Evolutionary conservation across 192 early-diverging fungal genomes (phyloP).

Genomic region (Phycomyces nitens): DNA sequence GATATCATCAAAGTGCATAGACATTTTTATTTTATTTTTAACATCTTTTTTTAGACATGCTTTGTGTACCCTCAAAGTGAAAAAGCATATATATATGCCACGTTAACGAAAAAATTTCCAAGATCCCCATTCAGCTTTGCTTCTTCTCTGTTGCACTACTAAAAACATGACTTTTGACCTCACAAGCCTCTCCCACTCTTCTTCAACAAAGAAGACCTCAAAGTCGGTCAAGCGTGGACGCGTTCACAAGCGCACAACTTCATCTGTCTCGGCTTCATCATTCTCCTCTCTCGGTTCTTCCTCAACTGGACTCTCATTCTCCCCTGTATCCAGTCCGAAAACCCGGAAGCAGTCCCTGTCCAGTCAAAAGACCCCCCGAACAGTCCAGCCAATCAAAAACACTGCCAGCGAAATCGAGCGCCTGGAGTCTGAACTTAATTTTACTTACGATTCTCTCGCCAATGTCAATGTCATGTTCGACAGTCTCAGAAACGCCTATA

Average conservation of each 20-base stretch:
- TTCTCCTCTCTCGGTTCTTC: neutral
- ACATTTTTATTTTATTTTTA: neutral
- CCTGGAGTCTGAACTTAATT: conserved; percentile 2
- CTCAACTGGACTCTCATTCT: neutral
- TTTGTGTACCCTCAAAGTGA: neutral
- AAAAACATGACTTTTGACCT: neutral
- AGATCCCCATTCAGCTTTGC: neutral
- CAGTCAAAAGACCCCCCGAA: neutral
- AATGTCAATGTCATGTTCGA: conserved; percentile 15
- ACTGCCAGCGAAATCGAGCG: neutral
- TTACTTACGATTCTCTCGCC: conserved; percentile 6
- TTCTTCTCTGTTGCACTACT: neutral
- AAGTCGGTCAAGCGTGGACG: neutral
- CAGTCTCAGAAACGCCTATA: conserved; percentile 8
- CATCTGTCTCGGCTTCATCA: neutral
- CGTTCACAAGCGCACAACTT: neutral
- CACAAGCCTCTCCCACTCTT: neutral
- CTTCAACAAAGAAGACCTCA: neutral
- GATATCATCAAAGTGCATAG: neutral
- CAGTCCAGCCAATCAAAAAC: neutral
- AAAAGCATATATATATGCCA: conserved; percentile 5
- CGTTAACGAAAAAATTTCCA: neutral
- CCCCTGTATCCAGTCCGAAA: neutral
- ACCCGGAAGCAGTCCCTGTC: neutral
- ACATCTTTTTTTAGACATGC: neutral